Percentiles rank a stretch among this genome's conserved stretches.
Conservation (phyloP, 208 protist genomes). For the Sergeia podlipaevii region DNA sequence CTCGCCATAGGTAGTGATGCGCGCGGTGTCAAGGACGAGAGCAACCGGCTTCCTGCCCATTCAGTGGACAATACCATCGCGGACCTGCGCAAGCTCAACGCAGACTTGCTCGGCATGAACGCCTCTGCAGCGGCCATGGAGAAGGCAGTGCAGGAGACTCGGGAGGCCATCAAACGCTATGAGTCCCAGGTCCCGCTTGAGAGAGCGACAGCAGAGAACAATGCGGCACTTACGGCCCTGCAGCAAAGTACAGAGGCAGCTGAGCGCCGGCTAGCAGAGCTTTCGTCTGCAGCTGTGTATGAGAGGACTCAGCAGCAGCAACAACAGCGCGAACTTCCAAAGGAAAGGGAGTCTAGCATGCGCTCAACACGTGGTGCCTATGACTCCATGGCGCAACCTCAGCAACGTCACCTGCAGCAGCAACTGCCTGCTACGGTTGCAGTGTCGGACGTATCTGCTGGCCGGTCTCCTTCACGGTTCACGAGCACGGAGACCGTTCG, state of each 20-base stretch:
- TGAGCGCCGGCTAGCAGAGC: conserved; percentile 45
- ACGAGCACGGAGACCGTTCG: conserved; percentile 1
- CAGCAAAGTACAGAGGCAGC: conserved; percentile 48
- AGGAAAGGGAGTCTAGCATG: neutral
- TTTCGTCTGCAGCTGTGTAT: conserved; percentile 3
- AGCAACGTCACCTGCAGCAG: neutral
- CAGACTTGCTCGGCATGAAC: conserved; percentile 53
- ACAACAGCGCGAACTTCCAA: neutral
- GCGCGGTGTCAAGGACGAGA: too few species aligned
- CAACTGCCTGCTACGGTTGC: too few species aligned
- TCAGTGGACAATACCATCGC: conserved; percentile 48
- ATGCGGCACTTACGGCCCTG: conserved; percentile 43
- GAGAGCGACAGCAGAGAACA: conserved; percentile 36
- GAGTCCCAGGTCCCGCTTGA: conserved; percentile 33
- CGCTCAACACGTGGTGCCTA: conserved; percentile 1
- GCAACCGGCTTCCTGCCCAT: too few species aligned
- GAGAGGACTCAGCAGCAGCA: neutral
- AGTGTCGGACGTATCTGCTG: too few species aligned
- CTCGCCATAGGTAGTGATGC: too few species aligned
- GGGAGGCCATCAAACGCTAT: conserved; percentile 57
- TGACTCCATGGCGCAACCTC: conserved; percentile 2
- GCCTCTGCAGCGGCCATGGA: conserved; percentile 71
- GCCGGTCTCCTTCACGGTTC: neutral
- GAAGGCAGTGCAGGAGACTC: conserved; percentile 62
- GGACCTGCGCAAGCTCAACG: conserved; percentile 59